These are phyloP conservation scores for Globisporangium rhizosaccharum DNA, from an alignment of 352 stramenopile genomes.

Conservation along the genomic window DNA sequence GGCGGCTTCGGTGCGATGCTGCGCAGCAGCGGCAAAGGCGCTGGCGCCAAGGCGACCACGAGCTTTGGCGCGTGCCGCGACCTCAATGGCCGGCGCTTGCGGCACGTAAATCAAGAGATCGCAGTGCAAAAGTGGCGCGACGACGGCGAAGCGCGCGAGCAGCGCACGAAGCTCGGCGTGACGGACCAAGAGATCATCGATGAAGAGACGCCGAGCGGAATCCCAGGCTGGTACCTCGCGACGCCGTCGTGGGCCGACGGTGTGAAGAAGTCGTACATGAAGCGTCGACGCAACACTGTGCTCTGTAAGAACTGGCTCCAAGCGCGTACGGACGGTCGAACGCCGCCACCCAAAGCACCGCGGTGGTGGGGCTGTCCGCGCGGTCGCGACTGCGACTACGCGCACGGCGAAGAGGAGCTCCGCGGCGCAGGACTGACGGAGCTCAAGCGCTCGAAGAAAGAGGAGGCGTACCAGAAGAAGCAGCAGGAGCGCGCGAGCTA, in stretches of 20 bases:
- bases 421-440: conserved; percentile 57
- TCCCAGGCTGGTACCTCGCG: conserved; percentile 77
- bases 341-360: conserved; percentile 40
- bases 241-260: conserved; percentile 81
- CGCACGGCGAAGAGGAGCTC: conserved; percentile 76
- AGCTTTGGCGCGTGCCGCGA: conserved; percentile 80
- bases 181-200: conserved; percentile 64
- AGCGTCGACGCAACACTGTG: conserved; percentile 72
- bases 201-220: conserved; percentile 80
- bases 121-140: conserved; percentile 78
- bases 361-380: conserved; percentile 81
- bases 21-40: conserved; percentile 68
- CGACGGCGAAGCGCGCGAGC: conserved; percentile 40
- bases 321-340: conserved; percentile 38
- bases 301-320: conserved; percentile 71
- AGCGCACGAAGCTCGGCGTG: conserved; percentile 41
- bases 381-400: conserved; percentile 78
- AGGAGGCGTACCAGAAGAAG: conserved; percentile 44
- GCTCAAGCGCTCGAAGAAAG: conserved; percentile 66
- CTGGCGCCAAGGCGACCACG: conserved; percentile 62
- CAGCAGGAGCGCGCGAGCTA: conserved; percentile 64
- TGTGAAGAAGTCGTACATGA: conserved; percentile 83
- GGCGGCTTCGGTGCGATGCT: conserved; percentile 85
- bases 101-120: conserved; percentile 86
- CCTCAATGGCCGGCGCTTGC: conserved; percentile 68